These are phyloP conservation scores for Chrysanthemum seticuspe DNA, from an alignment of 129 eudicot species.

Conservation along the genomic window DNA sequence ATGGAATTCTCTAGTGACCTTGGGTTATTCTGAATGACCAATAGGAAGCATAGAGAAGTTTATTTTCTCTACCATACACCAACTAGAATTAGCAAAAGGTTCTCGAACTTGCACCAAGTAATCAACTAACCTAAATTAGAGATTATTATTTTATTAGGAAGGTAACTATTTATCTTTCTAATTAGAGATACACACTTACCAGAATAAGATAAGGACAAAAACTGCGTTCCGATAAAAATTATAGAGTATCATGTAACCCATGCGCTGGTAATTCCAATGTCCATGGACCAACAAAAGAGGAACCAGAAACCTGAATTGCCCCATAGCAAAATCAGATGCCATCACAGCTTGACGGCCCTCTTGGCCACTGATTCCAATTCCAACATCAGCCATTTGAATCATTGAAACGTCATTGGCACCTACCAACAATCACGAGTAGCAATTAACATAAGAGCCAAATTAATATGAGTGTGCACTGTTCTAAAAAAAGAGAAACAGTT, in stretches of 20 bases:
- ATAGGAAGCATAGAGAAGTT: not conserved
- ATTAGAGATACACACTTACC: slow-evolving; percentile 49
- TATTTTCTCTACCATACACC: not conserved
- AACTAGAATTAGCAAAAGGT: not conserved
- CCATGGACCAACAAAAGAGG: slow-evolving; percentile 94
- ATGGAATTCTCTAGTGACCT: not conserved
- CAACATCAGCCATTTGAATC: slow-evolving; percentile 99
- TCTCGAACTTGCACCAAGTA: not conserved
- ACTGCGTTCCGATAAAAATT: slow-evolving; percentile 93
- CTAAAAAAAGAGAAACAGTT: not conserved
- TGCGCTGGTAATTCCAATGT: slow-evolving; percentile 98
- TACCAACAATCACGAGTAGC: slow-evolving; percentile 24
- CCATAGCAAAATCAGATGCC: slow-evolving; percentile 99
- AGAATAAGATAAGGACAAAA: slow-evolving; percentile 77
- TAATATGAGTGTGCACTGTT: not conserved
- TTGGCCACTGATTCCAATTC: slow-evolving; percentile 97
- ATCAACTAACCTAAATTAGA: not conserved
- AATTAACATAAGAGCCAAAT: slow-evolving; percentile 14
- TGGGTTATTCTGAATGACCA: not conserved
- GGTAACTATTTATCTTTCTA: slow-evolving; percentile 9
- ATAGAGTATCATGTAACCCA: slow-evolving; percentile 90
- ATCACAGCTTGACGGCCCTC: slow-evolving; percentile 99
- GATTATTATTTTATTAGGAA: not conserved
- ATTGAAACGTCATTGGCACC: slow-evolving; percentile 99
- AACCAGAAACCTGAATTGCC: slow-evolving; percentile 88